Base-by-base conservation (phyloP, 148 eudicot species). In the Rhododendron mucronatum region DNA sequence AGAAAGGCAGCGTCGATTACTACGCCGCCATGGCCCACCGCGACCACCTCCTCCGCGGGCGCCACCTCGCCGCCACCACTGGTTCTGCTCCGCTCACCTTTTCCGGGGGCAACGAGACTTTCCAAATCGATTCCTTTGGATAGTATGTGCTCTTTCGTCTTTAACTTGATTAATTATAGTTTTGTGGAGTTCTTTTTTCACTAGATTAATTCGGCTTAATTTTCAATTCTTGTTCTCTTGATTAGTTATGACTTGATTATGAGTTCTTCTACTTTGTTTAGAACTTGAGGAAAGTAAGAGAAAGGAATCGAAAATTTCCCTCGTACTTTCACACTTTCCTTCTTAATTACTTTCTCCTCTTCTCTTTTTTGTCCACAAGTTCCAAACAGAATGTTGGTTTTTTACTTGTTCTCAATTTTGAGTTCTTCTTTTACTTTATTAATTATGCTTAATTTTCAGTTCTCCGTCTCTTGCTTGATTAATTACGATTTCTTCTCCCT, bases 21-120 rank as follows among this genome's bases (percentile, higher is more conserved):
- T 95, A 86, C 86, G 63, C 92, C 51, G 95, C 95, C 76, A 90
- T 95, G 98, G 92, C 91, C 57, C 93, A 92, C 87, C 95, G 95
- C 30, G 99, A 97, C 84, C 92, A 85, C 61, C 76, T 92, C 69
- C 28, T 90, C 23, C 92, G 89, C 37, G 94, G 96, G 47, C 94
- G 98, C 8, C 88, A 89, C 41, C 91, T 92, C 55, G 92, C 93
- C 13, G 90, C 21, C 76, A 0, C 87, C 81, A 84, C 21, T 33
- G 35, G 35, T n/a, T 50, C 87, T 5, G 0, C 90, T 2, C 88
- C 85, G 28, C 90, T 97, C 69, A 89, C 92, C 12, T 95, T 95
- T 88, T 47, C 69, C 63, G 86, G 35, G 9, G 93, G 95, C 82
- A 97, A 97, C 84, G 84, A 87, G 33, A 97, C 99, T 80, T 44